Conservation (phyloP, 495 filamentous ascomycete species). For the Tuber aestivum region DNA sequence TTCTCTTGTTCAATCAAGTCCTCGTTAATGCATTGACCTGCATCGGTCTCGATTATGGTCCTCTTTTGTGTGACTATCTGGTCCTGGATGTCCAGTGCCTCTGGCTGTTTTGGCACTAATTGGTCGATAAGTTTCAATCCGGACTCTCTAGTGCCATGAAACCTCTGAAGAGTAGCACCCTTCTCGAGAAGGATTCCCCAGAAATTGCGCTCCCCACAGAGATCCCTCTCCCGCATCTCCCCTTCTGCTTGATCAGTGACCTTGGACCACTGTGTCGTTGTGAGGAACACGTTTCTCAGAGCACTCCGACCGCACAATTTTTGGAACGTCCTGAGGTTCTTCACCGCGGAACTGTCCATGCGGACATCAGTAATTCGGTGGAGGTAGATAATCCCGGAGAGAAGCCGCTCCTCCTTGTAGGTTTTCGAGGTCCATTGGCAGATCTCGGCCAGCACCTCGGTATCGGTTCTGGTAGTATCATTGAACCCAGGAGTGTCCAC, state of each 20-base stretch:
- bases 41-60: slow-evolving; percentile 44
- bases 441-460: slow-evolving; percentile 46
- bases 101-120: slow-evolving; percentile 14
- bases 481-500: slow-evolving; percentile 53
- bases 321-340: too few species aligned
- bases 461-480: slow-evolving; percentile 47
- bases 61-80: slow-evolving; percentile 22
- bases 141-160: slow-evolving; percentile 41
- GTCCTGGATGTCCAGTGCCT: slow-evolving; percentile 45
- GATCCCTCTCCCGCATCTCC: background rate
- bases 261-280: slow-evolving; percentile 48
- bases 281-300: slow-evolving; percentile 44
- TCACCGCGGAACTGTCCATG: slow-evolving; percentile 42
- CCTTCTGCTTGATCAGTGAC: slow-evolving; percentile 18
- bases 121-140: slow-evolving; percentile 39
- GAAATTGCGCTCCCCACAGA: slow-evolving; percentile 23
- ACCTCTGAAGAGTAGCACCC: slow-evolving; percentile 35
- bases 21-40: slow-evolving; percentile 40
- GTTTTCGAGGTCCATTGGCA: slow-evolving; percentile 37
- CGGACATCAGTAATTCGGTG: slow-evolving; percentile 47
- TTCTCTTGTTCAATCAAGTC: slow-evolving; percentile 34
- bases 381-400: slow-evolving; percentile 47
- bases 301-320: too few species aligned
- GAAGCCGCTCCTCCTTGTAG: slow-evolving; percentile 32
- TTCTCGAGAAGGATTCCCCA: slow-evolving; percentile 45